phyloP scores from a whole-genome alignment of 345 rosid species.

The Lumnitzera littorea region DNA sequence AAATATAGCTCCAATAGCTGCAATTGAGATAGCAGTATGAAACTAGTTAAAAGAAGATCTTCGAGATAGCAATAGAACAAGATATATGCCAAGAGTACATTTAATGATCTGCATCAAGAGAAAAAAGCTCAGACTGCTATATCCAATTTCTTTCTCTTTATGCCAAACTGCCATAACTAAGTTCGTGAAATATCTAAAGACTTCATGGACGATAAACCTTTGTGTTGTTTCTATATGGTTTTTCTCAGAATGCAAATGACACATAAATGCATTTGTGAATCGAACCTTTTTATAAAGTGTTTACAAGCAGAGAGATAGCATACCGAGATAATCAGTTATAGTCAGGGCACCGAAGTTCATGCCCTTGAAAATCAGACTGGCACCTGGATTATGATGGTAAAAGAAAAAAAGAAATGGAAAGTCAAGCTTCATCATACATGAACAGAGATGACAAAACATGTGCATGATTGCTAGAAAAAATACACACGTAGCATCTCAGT shows the following conservation, averaged over 20 bases:
- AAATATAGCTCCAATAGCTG: conserved; percentile 97
- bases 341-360: conserved; percentile 56
- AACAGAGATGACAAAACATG: no score
- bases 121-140: no score
- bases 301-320: background rate
- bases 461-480: no score
- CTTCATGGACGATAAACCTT: background rate
- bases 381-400: conserved; percentile 35
- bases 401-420: background rate
- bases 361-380: conserved; percentile 60
- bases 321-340: conserved; percentile 84
- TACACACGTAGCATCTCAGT: no score
- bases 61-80: background rate
- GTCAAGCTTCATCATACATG: no score
- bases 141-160: no score
- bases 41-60: conserved; percentile 2
- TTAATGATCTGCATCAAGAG: no score
- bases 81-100: no score
- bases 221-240: no score
- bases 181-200: no score
- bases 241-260: no score
- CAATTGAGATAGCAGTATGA: conserved; percentile 14
- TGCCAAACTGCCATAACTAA: no score
- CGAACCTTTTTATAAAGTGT: background rate
- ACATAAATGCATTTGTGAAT: background rate